A percentile compares a stretch with the other conserved stretches of the same genome.
These are phyloP conservation scores for Porpolomopsis calyptriformis DNA, from an alignment of 768 basidiomycete species.

Conservation along the genomic window DNA sequence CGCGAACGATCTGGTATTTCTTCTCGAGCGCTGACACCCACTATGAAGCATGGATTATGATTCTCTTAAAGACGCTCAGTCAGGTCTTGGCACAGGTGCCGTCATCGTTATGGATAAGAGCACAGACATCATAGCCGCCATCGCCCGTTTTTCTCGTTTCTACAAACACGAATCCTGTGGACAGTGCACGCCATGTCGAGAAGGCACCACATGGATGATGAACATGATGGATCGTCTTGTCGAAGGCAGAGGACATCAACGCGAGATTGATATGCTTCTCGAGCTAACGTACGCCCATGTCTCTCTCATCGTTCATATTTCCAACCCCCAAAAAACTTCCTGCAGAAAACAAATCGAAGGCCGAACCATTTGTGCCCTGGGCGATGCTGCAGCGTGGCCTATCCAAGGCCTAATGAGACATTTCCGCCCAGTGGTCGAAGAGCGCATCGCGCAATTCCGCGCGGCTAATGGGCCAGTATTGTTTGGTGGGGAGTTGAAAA, in stretches of 20 bases:
- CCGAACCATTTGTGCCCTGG: constrained; percentile 92
- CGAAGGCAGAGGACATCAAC: constrained; percentile 77
- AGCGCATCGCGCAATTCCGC: constrained; percentile 71
- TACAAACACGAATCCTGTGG: constrained; percentile 99
- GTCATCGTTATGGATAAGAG: constrained; percentile 99
- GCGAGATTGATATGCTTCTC: constrained; percentile 97
- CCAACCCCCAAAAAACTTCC: background rate
- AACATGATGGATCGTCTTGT: constrained; percentile 99
- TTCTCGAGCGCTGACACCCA: too few species aligned
- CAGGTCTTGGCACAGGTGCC: constrained; percentile 95
- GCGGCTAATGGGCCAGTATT: constrained; percentile 69
- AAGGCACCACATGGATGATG: constrained; percentile 98
- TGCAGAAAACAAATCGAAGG: constrained; percentile 90
- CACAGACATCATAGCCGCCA: constrained; percentile 89
- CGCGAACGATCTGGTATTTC: constrained; percentile 13
- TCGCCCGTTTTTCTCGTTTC: constrained; percentile 90
- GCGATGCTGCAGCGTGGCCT: constrained; percentile 97
- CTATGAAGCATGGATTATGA: constrained; percentile 99
- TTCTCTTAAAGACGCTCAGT: constrained; percentile 89
- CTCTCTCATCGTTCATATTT: constrained; percentile 1
- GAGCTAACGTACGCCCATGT: constrained; percentile 62
- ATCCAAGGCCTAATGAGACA: constrained; percentile 97
- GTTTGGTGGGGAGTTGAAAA: constrained; percentile 74
- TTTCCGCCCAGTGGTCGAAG: constrained; percentile 93
- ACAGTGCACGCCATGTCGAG: constrained; percentile 90